A percentile compares a stretch with the other conserved stretches of the same genome.
phyloP scores from a whole-genome alignment of 31 red algal species.

The Odonthalia washingtoniensis region DNA sequence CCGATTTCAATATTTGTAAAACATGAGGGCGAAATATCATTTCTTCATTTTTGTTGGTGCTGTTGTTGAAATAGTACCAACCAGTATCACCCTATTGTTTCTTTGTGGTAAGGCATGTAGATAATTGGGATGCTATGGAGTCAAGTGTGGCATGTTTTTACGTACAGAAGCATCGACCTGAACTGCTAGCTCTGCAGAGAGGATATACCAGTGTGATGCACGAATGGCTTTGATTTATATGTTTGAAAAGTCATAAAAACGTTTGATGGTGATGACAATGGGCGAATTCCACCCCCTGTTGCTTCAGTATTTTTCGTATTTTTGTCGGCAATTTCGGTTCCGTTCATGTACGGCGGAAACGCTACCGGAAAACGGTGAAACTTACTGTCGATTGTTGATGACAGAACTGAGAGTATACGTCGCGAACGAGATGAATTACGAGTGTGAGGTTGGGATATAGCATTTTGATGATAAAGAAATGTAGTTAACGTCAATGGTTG shows the following conservation, averaged over 20 bases:
- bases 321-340: too few species aligned
- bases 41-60: background rate
- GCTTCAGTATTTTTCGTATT: too few species aligned
- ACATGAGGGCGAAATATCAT: background rate
- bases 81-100: conserved; percentile 77
- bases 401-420: too few species aligned
- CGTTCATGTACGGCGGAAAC: too few species aligned
- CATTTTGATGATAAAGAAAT: too few species aligned
- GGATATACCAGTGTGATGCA: conserved; percentile 72
- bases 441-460: too few species aligned
- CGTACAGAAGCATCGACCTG: conserved; percentile 46
- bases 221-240: conserved; percentile 71
- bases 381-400: too few species aligned
- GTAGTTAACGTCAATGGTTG: too few species aligned
- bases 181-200: conserved; percentile 68
- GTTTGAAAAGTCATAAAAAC: conserved; percentile 69
- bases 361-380: too few species aligned
- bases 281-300: too few species aligned
- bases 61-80: conserved; percentile 44
- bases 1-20: background rate
- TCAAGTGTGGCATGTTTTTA: conserved; percentile 51
- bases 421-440: too few species aligned
- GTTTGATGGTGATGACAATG: conserved; percentile 42
- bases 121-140: conserved; percentile 68
- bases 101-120: conserved; percentile 53